Evolutionary conservation across 73 alveolate genomes (phyloP), one percentile per base, ranked within the genome.

Genomic region (Durusdinium trenchii): DNA sequence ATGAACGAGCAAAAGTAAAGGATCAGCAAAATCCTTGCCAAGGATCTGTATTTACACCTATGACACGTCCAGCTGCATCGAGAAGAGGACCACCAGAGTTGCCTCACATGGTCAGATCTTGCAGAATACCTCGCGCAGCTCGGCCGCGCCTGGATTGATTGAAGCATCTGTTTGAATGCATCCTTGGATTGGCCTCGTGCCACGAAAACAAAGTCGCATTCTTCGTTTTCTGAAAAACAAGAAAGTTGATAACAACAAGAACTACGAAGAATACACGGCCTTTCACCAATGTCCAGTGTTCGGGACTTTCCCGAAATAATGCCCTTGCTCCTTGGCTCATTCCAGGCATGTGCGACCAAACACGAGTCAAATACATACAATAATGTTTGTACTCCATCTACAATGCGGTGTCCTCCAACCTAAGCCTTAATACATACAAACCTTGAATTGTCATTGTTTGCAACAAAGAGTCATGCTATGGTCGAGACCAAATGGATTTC

Each of bases 131-230:
- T n/a, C 6, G 51, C 51, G 28, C 84, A 36, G 84, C 14, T 36
- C 28, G 51, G 30, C 64, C 28, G 82, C 60, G 36, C 86, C 96
- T 45, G 99, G 99, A 64, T 94, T 94, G 94, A 94, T 94, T 43
- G 99, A 73, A 9, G 99, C 99, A 94, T 94, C 99, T 32, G 99
- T 94, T 47, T 94, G 99, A 40, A 94, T 76, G 94, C 92, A 76
- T 26, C 93, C 93, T 30, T 57, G 99, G n/a, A 94, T 94, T 32
- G 98, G 98, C 91, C 96, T 89, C n/a, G 47, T 54, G 47, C n/a
- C 7, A 26, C 38, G 83, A 23, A 9, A n/a, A 32, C 18, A 60
- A 60, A 60, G 73, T 32, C 18, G 23, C 12, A 23, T 23, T 16
- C 23, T 57, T 57, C 69, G 23, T 16, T 57, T 12, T 23, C 23